These are phyloP conservation scores for Boletus subparvulus DNA, from an alignment of 768 basidiomycete species.

Conservation along the genomic window DNA sequence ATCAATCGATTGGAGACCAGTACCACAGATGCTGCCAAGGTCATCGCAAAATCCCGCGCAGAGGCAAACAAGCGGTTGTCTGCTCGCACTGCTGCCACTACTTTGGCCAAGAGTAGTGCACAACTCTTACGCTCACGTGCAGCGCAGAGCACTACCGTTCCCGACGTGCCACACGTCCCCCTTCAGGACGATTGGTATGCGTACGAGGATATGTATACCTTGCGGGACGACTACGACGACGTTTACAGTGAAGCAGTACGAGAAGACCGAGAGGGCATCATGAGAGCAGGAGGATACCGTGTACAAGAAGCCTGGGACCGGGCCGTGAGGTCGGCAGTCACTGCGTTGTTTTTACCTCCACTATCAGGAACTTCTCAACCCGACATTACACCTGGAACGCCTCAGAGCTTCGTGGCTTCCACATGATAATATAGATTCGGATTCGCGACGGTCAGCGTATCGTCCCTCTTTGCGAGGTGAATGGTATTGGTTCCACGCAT, in stretches of 20 bases:
- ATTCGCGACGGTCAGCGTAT: background rate
- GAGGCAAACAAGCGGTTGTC: slow-evolving; percentile 61
- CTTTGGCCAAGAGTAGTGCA: slow-evolving; percentile 45
- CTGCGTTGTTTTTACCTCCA: slow-evolving; percentile 65
- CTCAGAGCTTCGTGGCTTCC: slow-evolving; percentile 48
- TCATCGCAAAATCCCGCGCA: slow-evolving; percentile 67
- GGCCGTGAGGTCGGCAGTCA: slow-evolving; percentile 70
- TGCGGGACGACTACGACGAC: slow-evolving; percentile 66
- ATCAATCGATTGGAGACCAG: slow-evolving; percentile 82
- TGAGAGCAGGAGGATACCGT: slow-evolving; percentile 80
- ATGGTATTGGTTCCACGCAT: background rate
- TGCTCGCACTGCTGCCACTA: slow-evolving; percentile 47
- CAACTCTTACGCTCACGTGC: slow-evolving; percentile 61
- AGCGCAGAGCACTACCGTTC: slow-evolving; percentile 61
- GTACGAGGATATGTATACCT: slow-evolving; percentile 64
- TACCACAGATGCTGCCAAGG: slow-evolving; percentile 63
- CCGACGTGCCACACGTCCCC: slow-evolving; percentile 79
- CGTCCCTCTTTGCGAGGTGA: background rate
- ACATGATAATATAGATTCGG: slow-evolving; percentile 26
- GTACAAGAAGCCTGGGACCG: slow-evolving; percentile 86
- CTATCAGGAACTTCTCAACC: slow-evolving; percentile 32
- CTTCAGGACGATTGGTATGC: slow-evolving; percentile 74
- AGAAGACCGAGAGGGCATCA: slow-evolving; percentile 72
- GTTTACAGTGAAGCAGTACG: slow-evolving; percentile 73
- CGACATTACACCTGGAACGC: background rate